Base-by-base conservation (phyloP, 78 protist species). In the Dictyostelium capitatum region DNA sequence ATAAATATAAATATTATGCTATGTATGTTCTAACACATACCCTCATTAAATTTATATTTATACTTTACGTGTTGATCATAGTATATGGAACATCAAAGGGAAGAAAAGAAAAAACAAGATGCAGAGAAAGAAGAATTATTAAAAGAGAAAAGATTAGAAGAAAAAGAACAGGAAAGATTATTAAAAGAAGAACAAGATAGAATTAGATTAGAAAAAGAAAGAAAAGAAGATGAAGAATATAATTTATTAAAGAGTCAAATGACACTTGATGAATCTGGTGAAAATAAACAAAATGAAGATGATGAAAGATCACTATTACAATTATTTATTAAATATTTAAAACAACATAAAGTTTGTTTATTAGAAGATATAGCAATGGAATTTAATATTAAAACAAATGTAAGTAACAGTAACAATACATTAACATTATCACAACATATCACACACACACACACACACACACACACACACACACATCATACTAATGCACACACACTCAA, bases 171-270 rank as follows among this genome's bases (percentile, higher is more conserved):
- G 0, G 89, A 80, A 30, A 91, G 79, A 74, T 56, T 51, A 53
- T 51, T 30, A 57, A 41, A n/a, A 10, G 57, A 75, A 28, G 90
- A 91, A 10, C 89, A 95, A 46, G 83, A 81, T 43, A 82, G 79
- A 62, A 46, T 73, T 20, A 56, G 79, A 51, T 8, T 72, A 17
- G 89, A 82, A 43, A 91, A 91, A 51, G 89, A 90, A 50, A 80
- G 72, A 64, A 56, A 79, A 48, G 96, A 90, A 48, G 94, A 84
- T 25, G 95, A 95, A 19, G 97, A 82, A 78, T 92, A 90, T 48
- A 43, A 46, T 46, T 41, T 74, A 25, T 7, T 80, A 11, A 90
- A 80, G 17, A 20, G 25, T 17, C 57, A 20, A 30, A 78, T 87
- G 15, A 6, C 83, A 47, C n/a, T 87, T 15, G 83, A 87, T 6